Conservation (phyloP, 1,139 yeast genomes). For the Saccharomyces hybrid region DNA sequence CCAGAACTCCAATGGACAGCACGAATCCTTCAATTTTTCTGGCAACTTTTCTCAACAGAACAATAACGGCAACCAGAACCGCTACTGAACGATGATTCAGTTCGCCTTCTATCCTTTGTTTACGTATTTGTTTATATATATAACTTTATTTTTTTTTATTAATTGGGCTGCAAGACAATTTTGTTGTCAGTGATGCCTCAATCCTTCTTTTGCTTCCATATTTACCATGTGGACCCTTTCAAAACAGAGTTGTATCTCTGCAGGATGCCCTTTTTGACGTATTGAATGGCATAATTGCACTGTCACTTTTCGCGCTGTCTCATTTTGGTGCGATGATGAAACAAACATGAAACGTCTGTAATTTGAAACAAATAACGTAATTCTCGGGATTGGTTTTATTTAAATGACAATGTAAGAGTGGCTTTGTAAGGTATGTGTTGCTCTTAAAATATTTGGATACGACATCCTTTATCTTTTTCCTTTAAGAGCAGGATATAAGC, state of each 20-base stretch:
- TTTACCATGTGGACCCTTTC: neutral
- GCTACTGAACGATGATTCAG: neutral
- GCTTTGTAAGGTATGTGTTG: neutral
- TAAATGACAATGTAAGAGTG: neutral
- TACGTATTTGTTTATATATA: neutral
- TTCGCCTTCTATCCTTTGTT: neutral
- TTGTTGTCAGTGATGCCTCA: neutral
- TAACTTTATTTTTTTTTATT: neutral
- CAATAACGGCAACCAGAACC: neutral
- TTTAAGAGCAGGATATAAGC: neutral
- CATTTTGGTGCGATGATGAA: neutral
- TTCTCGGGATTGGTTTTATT: neutral
- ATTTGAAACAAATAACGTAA: neutral
- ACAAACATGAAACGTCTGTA: neutral
- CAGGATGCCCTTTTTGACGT: neutral
- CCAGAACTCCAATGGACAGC: neutral
- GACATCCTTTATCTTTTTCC: neutral
- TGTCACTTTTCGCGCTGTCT: neutral
- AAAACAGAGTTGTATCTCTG: neutral
- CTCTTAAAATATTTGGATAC: neutral
- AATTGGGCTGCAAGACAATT: neutral
- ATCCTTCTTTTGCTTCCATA: neutral
- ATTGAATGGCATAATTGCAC: neutral
- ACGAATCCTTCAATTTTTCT: constrained; percentile 2
- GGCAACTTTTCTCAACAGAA: constrained; percentile 3